Conservation (phyloP, 495 filamentous ascomycete genomes). For the Lepidopterella palustris region DNA sequence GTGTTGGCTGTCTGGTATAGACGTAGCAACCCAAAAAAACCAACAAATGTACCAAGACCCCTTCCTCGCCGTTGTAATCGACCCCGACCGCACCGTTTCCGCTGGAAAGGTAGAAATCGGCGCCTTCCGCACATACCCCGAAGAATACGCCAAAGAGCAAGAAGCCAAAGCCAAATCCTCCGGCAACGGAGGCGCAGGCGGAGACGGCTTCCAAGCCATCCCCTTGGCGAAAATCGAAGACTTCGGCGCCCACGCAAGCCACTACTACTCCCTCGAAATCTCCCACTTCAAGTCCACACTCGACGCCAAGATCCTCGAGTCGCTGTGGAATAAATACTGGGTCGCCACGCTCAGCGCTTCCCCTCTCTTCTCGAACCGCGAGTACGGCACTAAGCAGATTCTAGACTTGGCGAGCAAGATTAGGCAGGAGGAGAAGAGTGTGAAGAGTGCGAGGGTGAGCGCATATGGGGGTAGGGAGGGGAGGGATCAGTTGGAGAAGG, state of each 20-base stretch:
- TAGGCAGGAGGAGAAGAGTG: slow-evolving; percentile 49
- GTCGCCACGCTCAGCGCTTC: slow-evolving; percentile 95
- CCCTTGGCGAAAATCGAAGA: slow-evolving; percentile 89
- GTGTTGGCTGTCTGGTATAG: slow-evolving; percentile 96
- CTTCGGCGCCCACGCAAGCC: slow-evolving; percentile 84
- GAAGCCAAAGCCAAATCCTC: too few relatives aligned
- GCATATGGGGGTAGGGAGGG: slow-evolving; percentile 27
- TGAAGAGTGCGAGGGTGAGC: slow-evolving; percentile 19
- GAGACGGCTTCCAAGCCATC: slow-evolving; percentile 63
- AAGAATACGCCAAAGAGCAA: slow-evolving; percentile 47
- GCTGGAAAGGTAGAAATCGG: slow-evolving; percentile 96
- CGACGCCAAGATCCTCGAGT: slow-evolving; percentile 74
- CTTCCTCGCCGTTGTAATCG: slow-evolving; percentile 93
- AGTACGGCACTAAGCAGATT: slow-evolving; percentile 90
- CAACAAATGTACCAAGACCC: slow-evolving; percentile 82
- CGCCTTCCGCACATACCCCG: slow-evolving; percentile 86
- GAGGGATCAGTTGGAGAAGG: slow-evolving; percentile 68
- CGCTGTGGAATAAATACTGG: slow-evolving; percentile 99
- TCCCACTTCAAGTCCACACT: slow-evolving; percentile 90
- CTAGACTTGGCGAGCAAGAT: slow-evolving; percentile 78
- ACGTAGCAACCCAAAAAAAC: slow-evolving; percentile 77
- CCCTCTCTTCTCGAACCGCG: slow-evolving; percentile 85
- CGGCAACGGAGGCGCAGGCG: too few relatives aligned
- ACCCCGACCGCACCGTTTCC: slow-evolving; percentile 92
- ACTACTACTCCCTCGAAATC: slow-evolving; percentile 87